phyloP scores from a whole-genome alignment of 192 early-diverging fungal genomes.

The Coemansia sp. region DNA sequence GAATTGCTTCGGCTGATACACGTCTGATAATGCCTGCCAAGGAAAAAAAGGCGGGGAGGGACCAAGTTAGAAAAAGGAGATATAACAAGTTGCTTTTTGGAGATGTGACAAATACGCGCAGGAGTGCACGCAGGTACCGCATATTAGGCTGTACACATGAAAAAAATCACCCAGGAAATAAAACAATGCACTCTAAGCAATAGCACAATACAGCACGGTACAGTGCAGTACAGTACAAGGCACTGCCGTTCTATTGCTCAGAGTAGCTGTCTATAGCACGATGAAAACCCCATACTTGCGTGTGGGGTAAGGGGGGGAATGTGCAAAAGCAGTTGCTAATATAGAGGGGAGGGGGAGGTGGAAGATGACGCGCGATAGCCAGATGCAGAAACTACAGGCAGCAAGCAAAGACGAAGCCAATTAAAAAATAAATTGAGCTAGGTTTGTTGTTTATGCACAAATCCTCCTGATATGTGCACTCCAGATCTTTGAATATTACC shows the following conservation, averaged over 20 bases:
- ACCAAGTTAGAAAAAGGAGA: background rate
- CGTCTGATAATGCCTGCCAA: background rate
- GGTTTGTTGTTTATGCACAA: background rate
- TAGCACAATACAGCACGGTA: no score
- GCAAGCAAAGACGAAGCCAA: background rate
- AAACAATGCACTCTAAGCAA: no score
- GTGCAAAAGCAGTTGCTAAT: background rate
- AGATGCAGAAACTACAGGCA: background rate
- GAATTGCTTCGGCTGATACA: background rate
- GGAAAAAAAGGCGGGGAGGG: background rate
- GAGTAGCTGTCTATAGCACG: background rate
- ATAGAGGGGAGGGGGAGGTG: background rate
- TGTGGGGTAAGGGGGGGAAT: background rate
- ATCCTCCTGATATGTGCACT: background rate
- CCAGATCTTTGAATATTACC: background rate
- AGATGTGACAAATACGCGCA: constrained; percentile 6
- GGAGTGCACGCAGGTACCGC: background rate
- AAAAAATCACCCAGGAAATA: no score
- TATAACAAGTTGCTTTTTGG: background rate
- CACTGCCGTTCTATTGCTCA: background rate
- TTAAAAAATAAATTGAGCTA: background rate
- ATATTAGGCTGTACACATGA: background rate
- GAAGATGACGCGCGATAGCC: background rate
- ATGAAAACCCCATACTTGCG: background rate
- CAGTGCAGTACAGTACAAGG: no score